Evolutionary conservation across 2,329 filamentous ascomycete genomes (phyloP).

Genomic region (Teratosphaeriaceae sp.): DNA sequence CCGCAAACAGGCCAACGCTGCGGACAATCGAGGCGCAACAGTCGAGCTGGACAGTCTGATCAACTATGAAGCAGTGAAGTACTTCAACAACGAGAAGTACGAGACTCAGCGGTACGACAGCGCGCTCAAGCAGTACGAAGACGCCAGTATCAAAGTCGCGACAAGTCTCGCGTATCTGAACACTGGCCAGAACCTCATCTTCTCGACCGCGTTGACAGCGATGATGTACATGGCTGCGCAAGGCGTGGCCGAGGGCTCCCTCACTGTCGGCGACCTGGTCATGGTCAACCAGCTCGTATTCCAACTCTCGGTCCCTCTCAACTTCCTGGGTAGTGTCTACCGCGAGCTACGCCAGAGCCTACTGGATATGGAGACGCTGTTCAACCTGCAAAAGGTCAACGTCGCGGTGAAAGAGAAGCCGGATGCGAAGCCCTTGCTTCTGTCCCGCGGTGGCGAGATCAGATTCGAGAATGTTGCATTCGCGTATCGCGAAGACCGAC

Average conservation of each 20-base stretch:
- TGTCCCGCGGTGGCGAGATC: slow-evolving; percentile 76
- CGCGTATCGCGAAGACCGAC: slow-evolving; percentile 78
- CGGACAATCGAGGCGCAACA: slow-evolving; percentile 88
- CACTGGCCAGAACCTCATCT: slow-evolving; percentile 57
- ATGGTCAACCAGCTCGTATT: slow-evolving; percentile 68
- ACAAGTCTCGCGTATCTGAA: slow-evolving; percentile 54
- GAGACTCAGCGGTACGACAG: slow-evolving; percentile 53
- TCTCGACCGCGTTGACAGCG: slow-evolving; percentile 58
- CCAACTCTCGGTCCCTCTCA: slow-evolving; percentile 63
- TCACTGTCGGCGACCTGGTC: slow-evolving; percentile 61
- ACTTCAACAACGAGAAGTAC: slow-evolving; percentile 55
- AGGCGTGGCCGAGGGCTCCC: slow-evolving; percentile 56
- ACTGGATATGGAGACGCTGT: slow-evolving; percentile 91
- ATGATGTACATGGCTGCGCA: slow-evolving; percentile 64
- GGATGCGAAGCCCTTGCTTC: slow-evolving; percentile 53
- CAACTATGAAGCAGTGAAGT: slow-evolving; percentile 79
- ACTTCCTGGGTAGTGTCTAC: slow-evolving; percentile 88
- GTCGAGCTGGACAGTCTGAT: slow-evolving; percentile 99
- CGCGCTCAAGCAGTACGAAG: slow-evolving; percentile 52
- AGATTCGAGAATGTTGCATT: slow-evolving; percentile 86
- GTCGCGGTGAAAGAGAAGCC: slow-evolving; percentile 81
- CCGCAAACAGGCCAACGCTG: slow-evolving; percentile 88
- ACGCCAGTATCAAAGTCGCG: slow-evolving; percentile 50
- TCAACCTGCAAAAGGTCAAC: slow-evolving; percentile 94
- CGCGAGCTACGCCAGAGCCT: slow-evolving; percentile 91